Conservation (phyloP, 352 stramenopile species). For the Phytophthora pseudosyringae region DNA sequence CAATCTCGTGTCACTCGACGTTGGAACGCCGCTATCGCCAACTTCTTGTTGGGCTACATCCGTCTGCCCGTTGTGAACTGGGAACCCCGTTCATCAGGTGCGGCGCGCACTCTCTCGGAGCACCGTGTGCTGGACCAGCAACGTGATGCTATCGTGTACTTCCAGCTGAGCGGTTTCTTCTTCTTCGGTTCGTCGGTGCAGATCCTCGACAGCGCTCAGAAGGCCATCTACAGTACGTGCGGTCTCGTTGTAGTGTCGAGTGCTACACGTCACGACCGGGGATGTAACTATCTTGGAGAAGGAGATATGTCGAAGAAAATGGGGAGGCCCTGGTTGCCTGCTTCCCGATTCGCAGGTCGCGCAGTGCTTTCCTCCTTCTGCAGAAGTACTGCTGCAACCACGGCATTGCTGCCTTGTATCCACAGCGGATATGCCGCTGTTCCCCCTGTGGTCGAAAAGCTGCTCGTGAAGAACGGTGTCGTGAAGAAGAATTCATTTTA, state of each 20-base stretch:
- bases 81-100: conserved; percentile 46
- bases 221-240: conserved; percentile 61
- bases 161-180: conserved; percentile 84
- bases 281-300: conserved; percentile 3
- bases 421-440: conserved; percentile 63
- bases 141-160: conserved; percentile 65
- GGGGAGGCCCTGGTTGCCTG: conserved; percentile 61
- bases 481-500: neutral
- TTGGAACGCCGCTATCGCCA: conserved; percentile 90
- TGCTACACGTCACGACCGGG: neutral
- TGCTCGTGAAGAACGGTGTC: conserved; percentile 75
- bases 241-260: neutral
- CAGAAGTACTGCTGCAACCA: conserved; percentile 77
- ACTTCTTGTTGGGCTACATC: conserved; percentile 74
- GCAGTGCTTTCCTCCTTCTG: conserved; percentile 80
- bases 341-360: conserved; percentile 45
- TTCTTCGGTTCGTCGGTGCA: conserved; percentile 87
- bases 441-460: conserved; percentile 52
- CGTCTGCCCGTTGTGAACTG: conserved; percentile 61
- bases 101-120: conserved; percentile 60
- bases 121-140: conserved; percentile 58
- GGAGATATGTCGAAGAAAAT: conserved; percentile 35
- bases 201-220: conserved; percentile 77
- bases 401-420: conserved; percentile 65
- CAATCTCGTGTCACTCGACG: conserved; percentile 92